A percentile compares a stretch with the other conserved stretches of the same genome.
phyloP scores from a whole-genome alignment of 345 rosid genomes.

The Cardamine resedifolia region DNA sequence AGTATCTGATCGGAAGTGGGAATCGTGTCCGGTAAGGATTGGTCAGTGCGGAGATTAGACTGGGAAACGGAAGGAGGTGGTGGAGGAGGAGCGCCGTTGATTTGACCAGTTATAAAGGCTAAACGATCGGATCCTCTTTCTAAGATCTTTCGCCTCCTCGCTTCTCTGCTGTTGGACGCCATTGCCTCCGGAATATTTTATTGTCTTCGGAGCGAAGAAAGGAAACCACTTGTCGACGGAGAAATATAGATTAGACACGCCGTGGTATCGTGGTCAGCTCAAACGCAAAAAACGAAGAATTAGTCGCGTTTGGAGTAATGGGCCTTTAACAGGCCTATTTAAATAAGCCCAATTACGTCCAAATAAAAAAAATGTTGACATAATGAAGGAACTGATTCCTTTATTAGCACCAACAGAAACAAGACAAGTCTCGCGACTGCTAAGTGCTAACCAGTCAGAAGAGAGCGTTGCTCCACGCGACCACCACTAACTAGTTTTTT shows the following conservation, averaged over 20 bases:
- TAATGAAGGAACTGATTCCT: background rate
- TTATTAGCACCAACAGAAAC: background rate
- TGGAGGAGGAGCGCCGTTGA: constrained; percentile 47
- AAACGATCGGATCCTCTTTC: constrained; percentile 85
- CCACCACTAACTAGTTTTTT: constrained; percentile 5
- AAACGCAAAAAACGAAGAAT: background rate
- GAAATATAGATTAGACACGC: too few species aligned
- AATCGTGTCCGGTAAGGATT: constrained; percentile 34
- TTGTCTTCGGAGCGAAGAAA: background rate
- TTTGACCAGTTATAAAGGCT: constrained; percentile 68
- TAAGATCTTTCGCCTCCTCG: constrained; percentile 70
- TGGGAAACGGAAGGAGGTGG: constrained; percentile 44
- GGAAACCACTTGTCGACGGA: background rate
- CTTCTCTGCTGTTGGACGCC: constrained; percentile 65
- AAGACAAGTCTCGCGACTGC: background rate
- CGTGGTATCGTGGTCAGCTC: too few species aligned
- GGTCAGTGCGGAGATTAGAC: constrained; percentile 14
- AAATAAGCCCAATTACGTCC: background rate
- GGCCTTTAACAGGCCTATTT: constrained; percentile 26
- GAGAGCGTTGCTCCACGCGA: constrained; percentile 45
- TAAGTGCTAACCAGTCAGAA: background rate
- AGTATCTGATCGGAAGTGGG: constrained; percentile 23
- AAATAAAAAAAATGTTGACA: background rate
- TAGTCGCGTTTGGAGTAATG: constrained; percentile 11
- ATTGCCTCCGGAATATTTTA: constrained; percentile 5